Evolutionary conservation across 2,329 filamentous ascomycete species (phyloP), one percentile per base, ranked within the genome.

Genomic region (Pseudocercospora ulei): DNA sequence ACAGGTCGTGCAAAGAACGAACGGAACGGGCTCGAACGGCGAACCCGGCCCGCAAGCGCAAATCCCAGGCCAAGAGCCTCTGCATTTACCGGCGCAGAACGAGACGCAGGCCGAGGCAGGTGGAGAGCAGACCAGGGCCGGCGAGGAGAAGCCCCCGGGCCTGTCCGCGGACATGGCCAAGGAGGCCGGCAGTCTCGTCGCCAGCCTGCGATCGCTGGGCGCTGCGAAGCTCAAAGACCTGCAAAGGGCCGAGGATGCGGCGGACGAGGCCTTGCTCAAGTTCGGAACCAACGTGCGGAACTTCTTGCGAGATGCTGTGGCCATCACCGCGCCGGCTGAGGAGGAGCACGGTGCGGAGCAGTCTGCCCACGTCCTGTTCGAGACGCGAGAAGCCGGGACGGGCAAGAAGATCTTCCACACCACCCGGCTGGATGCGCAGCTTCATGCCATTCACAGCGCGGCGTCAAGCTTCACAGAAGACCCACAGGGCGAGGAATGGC

Each of bases 351-450:
- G 16, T 6, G 57, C 56, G 17, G 66, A 65, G 31, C 61, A 63
- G 29, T 61, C 74, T 50, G 45, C 48, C 3, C 60, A 80, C 33
- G 76, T 94, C 19, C 69, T 95, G 3, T 98, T 96, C 55, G 90
- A 96, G 66, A 93, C 84, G 57, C 93, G 88, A 60, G 88, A 95
- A 62, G 77, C 82, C 3, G 75, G 77, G 4, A 72, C 75, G 34
- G 88, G 87, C 16, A 95, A 90, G 69, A 74, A 90, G 39, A 85
- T 96, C 9, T 93, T 96, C 48, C 90, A 98, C 60, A 83, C 85
- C 1, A 94, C 86, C 35, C 75, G 90, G 45, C 88, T 95, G 58
- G 90, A 98, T 56, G 90, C 90, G 1, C 90, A 96, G 63, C 68
- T 98, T 46, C 88, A 98, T 58, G 86, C 93, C 20, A 87, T 98